Base-by-base conservation (phyloP, 495 filamentous ascomycete species). In the Podospora anserina region DNA sequence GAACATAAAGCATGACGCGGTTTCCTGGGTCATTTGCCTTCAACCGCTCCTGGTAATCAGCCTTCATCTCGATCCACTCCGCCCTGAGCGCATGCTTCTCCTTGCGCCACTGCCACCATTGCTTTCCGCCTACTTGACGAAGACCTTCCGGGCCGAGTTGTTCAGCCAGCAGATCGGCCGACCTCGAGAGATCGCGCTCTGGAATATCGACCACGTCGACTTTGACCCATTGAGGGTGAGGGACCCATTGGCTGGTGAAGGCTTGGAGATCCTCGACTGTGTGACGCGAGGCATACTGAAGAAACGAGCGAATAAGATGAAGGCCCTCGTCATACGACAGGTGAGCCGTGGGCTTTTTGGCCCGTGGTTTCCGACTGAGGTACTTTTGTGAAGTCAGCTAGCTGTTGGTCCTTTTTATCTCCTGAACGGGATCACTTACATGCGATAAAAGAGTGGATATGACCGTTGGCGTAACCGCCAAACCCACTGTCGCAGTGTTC, bases 21-120 rank as follows among this genome's bases (percentile, higher is more conserved):
- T 89, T 91, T 7, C 85, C 83, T 32, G 85, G 78, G 61, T 85
- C 84, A 3, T 76, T 79, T 0, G 78, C 77, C 74, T 83, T 84
- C 78, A 89, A 90, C 65, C 90, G 85, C 73, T 89, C 85, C 61
- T 89, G 79, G 72, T 93, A 90, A 71, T 97, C 91, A 65, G 85
- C 84, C 66, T 87, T 88, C 94, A 97, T 97, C 83, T 97, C 95
- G 70, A 98, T 90, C 94, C 92, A 97, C 76, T 98, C 95, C 2
- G 91, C 93, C 74, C 87, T 88, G 63, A 96, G 78, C 0, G 86
- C 85, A 34, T 80, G 83, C 18, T 85, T 80, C 9, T 80, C 81
- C 64, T 79, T 78, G 65, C 94, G 88, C 94, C 94, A 98, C 81
- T 93, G 91, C 94, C 94, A 98, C 94, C 94, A 98, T 55, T 87